Evolutionary conservation across 495 filamentous ascomycete genomes (phyloP), one percentile per base, ranked within the genome.

Genomic region (Cetradonia linearis): DNA sequence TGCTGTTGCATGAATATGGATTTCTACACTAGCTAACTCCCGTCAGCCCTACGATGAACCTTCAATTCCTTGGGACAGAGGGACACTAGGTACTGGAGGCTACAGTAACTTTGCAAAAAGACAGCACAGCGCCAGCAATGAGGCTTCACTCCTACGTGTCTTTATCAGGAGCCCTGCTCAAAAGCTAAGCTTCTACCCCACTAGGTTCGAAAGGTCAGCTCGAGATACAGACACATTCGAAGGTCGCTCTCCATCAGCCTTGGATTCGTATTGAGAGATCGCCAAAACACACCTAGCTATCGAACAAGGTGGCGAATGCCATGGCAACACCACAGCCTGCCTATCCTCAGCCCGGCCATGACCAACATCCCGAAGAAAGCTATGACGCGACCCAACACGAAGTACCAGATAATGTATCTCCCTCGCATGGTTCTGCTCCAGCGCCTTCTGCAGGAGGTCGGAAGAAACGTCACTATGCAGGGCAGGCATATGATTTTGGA

Each of bases 401-500:
- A 49, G 71, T 73, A 61, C 71, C 67, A 47, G 68, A 73, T 28
- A 69, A 72, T 42, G 65, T 68, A 59, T 64, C 69, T 37, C 75
- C 75, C 55, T 63, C 68, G 48, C 71, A 74, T 63, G 68, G 69
- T 16, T 60, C 68, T 58, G 57, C 70, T 42, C 69, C 68, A 33
- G 70, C 60, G 47, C 64, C 68, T 10, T 37, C 33, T 74, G 79
- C 62, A 72, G 82, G 66, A 78, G 83, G 76, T 76, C 79, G 85
- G 72, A 96, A 91, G 79, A 95, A 95, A 78, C 79, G 90, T 72
- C 83, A 86, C 46, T 98, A 98, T 76, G 93, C 94, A 28, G 89
- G 88, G 30, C 86, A 91, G 70, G 92, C 91, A 7, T 98, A 92
- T 71, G 94, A 96, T 13, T 91, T 97, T 68, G 91, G 87, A 36